Conservation (phyloP, 2,329 filamentous ascomycete species). For the Paecilomyces fulvus region DNA sequence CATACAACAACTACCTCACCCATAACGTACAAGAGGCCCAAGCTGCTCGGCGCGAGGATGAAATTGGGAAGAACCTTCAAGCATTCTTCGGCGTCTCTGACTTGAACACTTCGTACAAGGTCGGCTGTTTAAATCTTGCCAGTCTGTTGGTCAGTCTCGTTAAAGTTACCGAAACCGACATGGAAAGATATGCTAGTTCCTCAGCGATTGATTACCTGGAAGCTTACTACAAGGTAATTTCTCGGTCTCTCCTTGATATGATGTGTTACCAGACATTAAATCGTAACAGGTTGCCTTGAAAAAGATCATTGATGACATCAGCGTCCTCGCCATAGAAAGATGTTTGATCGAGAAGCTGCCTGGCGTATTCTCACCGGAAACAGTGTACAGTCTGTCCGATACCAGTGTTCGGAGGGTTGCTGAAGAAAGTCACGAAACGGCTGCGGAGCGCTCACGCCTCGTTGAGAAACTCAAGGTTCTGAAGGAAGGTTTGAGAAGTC, state of each 20-base stretch:
- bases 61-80: conserved; percentile 5
- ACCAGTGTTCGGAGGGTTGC: neutral
- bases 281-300: conserved; percentile 23
- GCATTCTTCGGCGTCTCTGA: conserved; percentile 7
- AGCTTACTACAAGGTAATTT: conserved; percentile 39
- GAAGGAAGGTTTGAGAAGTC: neutral
- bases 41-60: conserved; percentile 5
- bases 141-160: conserved; percentile 11
- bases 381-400: neutral
- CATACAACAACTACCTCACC: conserved; percentile 25
- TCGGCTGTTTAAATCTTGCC: conserved; percentile 5
- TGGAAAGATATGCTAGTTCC: conserved; percentile 29
- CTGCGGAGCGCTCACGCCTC: conserved; percentile 5
- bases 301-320: conserved; percentile 26
- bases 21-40: conserved; percentile 22
- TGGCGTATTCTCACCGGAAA: conserved; percentile 13
- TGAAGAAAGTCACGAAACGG: conserved; percentile 9
- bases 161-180: conserved; percentile 22
- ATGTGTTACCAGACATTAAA: neutral
- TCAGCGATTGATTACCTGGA: conserved; percentile 35
- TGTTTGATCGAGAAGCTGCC: conserved; percentile 19
- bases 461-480: conserved; percentile 4
- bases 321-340: conserved; percentile 22
- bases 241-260: neutral
- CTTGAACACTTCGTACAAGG: no score